These are phyloP conservation scores for Chiua virens DNA, from an alignment of 768 basidiomycete genomes.

Conservation along the genomic window DNA sequence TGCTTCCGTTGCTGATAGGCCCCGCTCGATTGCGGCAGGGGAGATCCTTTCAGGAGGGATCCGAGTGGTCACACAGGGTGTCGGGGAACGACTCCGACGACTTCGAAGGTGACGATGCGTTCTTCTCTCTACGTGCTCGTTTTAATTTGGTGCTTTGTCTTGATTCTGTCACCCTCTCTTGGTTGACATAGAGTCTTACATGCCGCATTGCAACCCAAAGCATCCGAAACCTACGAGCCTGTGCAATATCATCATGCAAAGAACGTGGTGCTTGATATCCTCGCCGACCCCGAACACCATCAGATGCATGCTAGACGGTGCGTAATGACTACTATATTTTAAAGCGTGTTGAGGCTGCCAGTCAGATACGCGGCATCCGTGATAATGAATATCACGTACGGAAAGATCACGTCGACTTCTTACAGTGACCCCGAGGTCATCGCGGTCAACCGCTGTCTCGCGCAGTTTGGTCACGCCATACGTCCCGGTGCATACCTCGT, in stretches of 20 bases:
- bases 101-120: slow-evolving; percentile 21
- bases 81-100: slow-evolving; percentile 32
- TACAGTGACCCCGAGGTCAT: slow-evolving; percentile 37
- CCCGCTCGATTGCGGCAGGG: slow-evolving; percentile 34
- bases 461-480: slow-evolving; percentile 27
- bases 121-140: neutral
- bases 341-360: too few relatives aligned
- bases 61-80: slow-evolving; percentile 28
- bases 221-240: slow-evolving; percentile 32
- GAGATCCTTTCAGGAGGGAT: slow-evolving; percentile 36
- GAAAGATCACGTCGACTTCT: slow-evolving; percentile 39
- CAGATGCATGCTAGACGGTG: slow-evolving; percentile 36
- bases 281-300: slow-evolving; percentile 32
- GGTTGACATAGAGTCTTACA: slow-evolving; percentile 30
- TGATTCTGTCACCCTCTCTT: neutral
- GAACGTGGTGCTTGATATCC: slow-evolving; percentile 35
- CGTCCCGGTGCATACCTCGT: slow-evolving; percentile 27
- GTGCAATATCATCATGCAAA: slow-evolving; percentile 35
- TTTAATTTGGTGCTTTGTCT: too few relatives aligned
- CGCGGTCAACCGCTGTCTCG: slow-evolving; percentile 25
- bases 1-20: slow-evolving; percentile 34
- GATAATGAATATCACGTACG: slow-evolving; percentile 40
- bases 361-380: slow-evolving; percentile 28
- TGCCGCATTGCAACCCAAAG: slow-evolving; percentile 33
- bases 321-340: neutral